A percentile compares a stretch with the other conserved stretches of the same genome.
Evolutionary conservation across 305 asterid species (phyloP).

Genomic region (Fraxinus floribunda): DNA sequence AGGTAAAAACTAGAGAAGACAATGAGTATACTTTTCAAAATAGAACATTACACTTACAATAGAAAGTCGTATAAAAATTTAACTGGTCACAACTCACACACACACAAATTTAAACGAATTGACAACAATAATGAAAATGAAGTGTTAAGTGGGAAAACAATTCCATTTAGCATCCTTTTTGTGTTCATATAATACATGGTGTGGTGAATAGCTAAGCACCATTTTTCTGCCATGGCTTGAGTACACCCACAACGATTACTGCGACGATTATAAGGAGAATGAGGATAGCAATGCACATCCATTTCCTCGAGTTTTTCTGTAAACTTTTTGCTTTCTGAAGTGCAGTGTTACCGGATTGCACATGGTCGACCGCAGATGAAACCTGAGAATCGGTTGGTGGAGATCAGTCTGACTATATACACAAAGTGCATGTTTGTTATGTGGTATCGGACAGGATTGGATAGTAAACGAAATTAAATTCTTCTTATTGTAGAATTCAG

Average conservation of each 20-base stretch:
- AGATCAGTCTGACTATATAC: background rate
- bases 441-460: background rate
- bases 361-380: constrained; percentile 84
- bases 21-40: background rate
- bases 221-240: constrained; percentile 79
- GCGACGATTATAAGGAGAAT: constrained; percentile 65
- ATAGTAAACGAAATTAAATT: background rate
- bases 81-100: background rate
- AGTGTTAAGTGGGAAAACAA: constrained; percentile 12
- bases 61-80: background rate
- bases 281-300: constrained; percentile 87
- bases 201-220: constrained; percentile 45
- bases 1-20: background rate
- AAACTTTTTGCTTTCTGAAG: constrained; percentile 81
- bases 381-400: constrained; percentile 39
- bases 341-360: constrained; percentile 72
- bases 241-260: constrained; percentile 64
- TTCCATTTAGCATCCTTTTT: constrained; percentile 19
- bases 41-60: background rate
- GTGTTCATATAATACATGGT: constrained; percentile 27
- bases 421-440: background rate
- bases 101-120: background rate
- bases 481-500: background rate
- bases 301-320: constrained; percentile 83
- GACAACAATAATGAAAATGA: constrained; percentile 27